These are phyloP conservation scores for Penicillium bovifimosum DNA, from an alignment of 495 filamentous ascomycete species.

Conservation along the genomic window DNA sequence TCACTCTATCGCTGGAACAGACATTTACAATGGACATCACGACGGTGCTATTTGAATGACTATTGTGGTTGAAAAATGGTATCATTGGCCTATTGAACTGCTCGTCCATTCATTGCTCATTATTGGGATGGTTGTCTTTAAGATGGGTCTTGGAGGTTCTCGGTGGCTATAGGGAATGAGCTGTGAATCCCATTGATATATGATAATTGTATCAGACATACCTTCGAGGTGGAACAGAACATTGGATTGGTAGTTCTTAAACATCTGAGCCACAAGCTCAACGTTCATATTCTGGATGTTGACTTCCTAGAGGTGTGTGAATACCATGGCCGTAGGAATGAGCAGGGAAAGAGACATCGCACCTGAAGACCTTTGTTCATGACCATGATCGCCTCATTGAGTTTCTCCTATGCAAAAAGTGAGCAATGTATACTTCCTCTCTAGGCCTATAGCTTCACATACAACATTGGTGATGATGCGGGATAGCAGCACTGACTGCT, in stretches of 20 bases:
- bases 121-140: constrained; percentile 27
- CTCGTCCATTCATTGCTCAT: constrained; percentile 14
- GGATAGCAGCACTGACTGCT: constrained; percentile 86
- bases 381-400: constrained; percentile 88
- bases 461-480: constrained; percentile 98
- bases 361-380: constrained; percentile 91
- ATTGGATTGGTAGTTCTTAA: constrained; percentile 99
- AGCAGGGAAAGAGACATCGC: constrained; percentile 2
- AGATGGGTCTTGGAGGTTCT: constrained; percentile 74
- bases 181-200: neutral
- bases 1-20: neutral
- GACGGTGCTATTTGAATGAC: neutral
- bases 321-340: neutral
- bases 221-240: constrained; percentile 97
- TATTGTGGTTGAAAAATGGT: neutral
- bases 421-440: neutral
- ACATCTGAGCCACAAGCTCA: constrained; percentile 97
- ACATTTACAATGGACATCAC: neutral
- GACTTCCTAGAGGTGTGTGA: constrained; percentile 62
- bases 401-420: constrained; percentile 67
- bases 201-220: constrained; percentile 26
- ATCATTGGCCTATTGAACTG: constrained; percentile 1
- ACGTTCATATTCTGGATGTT: constrained; percentile 98
- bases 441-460: constrained; percentile 19
- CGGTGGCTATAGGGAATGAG: constrained; percentile 56